phyloP scores from a whole-genome alignment of 371 early-diverging fungal species.

The Zopfochytrium polystomum region DNA sequence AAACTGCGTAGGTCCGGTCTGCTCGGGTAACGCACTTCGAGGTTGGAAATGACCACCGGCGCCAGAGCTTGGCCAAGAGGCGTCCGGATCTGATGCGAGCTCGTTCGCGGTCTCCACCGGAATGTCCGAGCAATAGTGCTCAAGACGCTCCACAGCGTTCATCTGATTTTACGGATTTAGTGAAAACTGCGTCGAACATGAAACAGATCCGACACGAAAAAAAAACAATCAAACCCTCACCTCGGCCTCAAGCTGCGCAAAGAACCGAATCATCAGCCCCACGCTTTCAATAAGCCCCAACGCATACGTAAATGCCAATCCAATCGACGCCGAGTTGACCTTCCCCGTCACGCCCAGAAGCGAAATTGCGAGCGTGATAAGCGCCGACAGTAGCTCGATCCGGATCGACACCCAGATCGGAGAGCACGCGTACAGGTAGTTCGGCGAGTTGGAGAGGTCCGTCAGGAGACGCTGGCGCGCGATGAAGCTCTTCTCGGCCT shows the following conservation, averaged over 20 bases:
- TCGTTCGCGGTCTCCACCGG: background rate
- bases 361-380: too few relatives aligned
- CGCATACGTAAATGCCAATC: constrained; percentile 23
- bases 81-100: background rate
- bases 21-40: constrained; percentile 39
- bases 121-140: background rate
- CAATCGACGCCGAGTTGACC: constrained; percentile 15
- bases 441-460: constrained; percentile 33
- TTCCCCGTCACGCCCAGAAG: constrained; percentile 35
- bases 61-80: constrained; percentile 28
- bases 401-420: constrained; percentile 36
- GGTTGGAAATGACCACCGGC: constrained; percentile 6
- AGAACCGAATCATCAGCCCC: constrained; percentile 13
- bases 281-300: constrained; percentile 14
- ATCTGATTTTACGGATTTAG: too few relatives aligned
- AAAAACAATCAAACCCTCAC: constrained; percentile 12
- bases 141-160: constrained; percentile 5
- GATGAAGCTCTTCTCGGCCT: constrained; percentile 16
- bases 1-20: constrained; percentile 28
- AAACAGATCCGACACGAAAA: too few relatives aligned
- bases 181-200: too few relatives aligned
- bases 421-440: constrained; percentile 23
- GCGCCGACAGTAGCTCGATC: constrained; percentile 31
- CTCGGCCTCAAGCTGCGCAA: constrained; percentile 21
- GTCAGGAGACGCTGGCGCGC: constrained; percentile 21